phyloP scores from a whole-genome alignment of 768 basidiomycete species.

The Macrolepiota fuliginosa region DNA sequence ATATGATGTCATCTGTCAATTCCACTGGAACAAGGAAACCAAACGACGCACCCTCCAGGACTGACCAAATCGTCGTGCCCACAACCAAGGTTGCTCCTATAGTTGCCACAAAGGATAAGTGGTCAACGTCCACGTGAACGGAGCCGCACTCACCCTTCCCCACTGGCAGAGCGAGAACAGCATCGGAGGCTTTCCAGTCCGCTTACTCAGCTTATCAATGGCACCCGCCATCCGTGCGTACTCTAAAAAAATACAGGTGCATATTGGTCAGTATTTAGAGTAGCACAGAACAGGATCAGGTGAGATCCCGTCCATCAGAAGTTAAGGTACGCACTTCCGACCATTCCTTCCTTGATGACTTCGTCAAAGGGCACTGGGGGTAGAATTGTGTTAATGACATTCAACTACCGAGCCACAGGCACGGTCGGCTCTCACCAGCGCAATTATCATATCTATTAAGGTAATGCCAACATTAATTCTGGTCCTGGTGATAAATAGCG shows the following conservation, averaged over 20 bases:
- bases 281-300: background rate
- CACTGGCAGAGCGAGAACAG: constrained; percentile 66
- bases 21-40: background rate
- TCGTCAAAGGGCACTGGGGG: constrained; percentile 51
- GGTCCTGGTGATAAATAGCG: background rate
- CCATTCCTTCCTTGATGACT: constrained; percentile 51
- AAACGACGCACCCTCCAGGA: constrained; percentile 57
- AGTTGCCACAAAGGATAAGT: background rate
- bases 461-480: background rate
- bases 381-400: background rate
- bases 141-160: constrained; percentile 48
- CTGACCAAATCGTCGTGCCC: constrained; percentile 59
- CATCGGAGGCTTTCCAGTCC: constrained; percentile 51
- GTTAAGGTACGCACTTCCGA: constrained; percentile 41
- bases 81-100: constrained; percentile 61
- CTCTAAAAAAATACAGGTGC: constrained; percentile 33
- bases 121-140: background rate
- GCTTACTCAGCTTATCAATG: constrained; percentile 44
- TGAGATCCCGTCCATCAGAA: background rate
- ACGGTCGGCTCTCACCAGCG: constrained; percentile 35
- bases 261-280: background rate
- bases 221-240: constrained; percentile 62
- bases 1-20: background rate
- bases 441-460: constrained; percentile 56
- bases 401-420: background rate